Evolutionary conservation across 139 green algal genomes (phyloP).

Genomic region (Asterochloris sp.): DNA sequence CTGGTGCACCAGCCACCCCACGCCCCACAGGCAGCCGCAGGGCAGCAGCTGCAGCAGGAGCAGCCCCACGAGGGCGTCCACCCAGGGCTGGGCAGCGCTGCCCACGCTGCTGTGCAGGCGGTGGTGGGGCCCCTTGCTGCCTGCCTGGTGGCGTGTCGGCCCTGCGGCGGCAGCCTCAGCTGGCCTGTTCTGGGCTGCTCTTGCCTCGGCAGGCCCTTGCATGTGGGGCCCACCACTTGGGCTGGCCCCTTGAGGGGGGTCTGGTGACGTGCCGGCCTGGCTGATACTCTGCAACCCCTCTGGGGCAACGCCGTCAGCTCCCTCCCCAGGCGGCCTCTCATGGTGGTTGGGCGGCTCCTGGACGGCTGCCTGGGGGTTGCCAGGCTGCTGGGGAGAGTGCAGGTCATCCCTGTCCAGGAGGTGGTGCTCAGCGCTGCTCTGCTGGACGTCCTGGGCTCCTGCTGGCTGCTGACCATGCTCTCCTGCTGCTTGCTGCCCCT

Average conservation of each 20-base stretch:
- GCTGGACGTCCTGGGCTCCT: too few species aligned
- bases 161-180: not conserved
- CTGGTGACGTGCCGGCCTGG: not conserved
- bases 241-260: not conserved
- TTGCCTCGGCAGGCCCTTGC: not conserved
- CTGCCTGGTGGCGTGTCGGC: not conserved
- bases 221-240: not conserved
- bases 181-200: not conserved
- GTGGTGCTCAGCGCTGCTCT: too few species aligned
- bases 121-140: not conserved
- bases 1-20: conserved; percentile 52
- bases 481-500: too few species aligned
- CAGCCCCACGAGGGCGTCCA: conserved; percentile 40
- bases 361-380: too few species aligned
- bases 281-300: not conserved
- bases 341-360: too few species aligned
- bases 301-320: too few species aligned
- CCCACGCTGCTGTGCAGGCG: not conserved
- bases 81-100: conserved; percentile 4
- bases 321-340: too few species aligned
- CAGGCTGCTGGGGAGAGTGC: too few species aligned
- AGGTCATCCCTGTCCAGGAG: too few species aligned
- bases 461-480: too few species aligned
- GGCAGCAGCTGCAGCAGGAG: conserved; percentile 48
- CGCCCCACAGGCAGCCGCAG: conserved; percentile 36